phyloP scores from a whole-genome alignment of 202 grass and related monocot genomes.

The Panicum virgatum region DNA sequence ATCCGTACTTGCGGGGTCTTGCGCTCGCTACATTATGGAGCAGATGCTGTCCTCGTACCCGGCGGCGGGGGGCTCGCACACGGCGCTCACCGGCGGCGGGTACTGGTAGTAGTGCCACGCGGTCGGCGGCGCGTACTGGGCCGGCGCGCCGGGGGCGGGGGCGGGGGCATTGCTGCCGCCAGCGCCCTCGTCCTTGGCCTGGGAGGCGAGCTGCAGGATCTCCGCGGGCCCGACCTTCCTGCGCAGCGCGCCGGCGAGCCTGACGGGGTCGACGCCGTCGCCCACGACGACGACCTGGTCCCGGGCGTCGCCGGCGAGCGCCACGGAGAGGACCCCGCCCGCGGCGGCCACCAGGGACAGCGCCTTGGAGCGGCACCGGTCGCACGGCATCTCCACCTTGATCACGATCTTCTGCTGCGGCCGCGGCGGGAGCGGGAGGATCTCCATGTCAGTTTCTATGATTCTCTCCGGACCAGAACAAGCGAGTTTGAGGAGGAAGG shows the following conservation, averaged over 20 bases:
- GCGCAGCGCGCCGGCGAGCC: constrained; percentile 40
- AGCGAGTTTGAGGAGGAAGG: too few species aligned
- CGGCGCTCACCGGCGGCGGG: not conserved
- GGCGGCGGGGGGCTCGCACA: not conserved
- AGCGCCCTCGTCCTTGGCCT: not conserved
- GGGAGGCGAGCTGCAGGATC: constrained; percentile 39
- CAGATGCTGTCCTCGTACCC: too few species aligned
- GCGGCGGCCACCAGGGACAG: constrained; percentile 57
- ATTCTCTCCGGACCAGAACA: too few species aligned
- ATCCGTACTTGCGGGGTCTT: not conserved
- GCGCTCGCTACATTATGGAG: constrained; percentile 5
- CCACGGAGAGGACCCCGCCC: constrained; percentile 45
- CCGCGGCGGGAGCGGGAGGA: not conserved
- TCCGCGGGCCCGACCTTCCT: constrained; percentile 53
- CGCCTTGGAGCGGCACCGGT: constrained; percentile 60
- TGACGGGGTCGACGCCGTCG: constrained; percentile 50
- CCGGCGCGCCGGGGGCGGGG: not conserved
- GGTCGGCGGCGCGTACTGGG: not conserved
- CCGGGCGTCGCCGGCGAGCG: constrained; percentile 48
- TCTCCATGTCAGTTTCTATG: too few species aligned
- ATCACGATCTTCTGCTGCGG: constrained; percentile 63
- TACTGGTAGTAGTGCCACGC: not conserved
- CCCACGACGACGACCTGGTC: constrained; percentile 56
- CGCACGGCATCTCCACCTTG: constrained; percentile 48
- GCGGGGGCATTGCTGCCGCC: not conserved